phyloP scores from a whole-genome alignment of 2,329 filamentous ascomycete genomes.

The Trichophyton mentagrophytes region DNA sequence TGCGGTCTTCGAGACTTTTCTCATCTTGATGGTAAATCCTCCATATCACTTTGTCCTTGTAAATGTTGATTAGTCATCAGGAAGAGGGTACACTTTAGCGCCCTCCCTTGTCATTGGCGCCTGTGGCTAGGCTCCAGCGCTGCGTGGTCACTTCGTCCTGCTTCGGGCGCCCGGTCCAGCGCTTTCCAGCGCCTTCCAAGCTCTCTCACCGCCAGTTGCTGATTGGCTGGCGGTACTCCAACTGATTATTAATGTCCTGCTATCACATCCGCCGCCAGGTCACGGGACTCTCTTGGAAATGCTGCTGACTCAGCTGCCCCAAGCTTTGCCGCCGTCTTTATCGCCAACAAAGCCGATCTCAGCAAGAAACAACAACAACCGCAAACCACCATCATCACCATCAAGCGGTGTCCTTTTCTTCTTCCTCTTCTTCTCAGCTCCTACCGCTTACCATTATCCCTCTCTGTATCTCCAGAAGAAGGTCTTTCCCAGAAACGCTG shows the following conservation, averaged over 20 bases:
- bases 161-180: constrained; percentile 1
- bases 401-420: not conserved
- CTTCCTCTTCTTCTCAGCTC: constrained; percentile 7
- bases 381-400: not conserved
- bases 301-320: constrained; percentile 6
- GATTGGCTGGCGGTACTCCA: constrained; percentile 8
- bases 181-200: constrained; percentile 12
- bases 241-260: not conserved
- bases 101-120: not conserved
- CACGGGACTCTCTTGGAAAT: not conserved
- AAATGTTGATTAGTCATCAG: not conserved
- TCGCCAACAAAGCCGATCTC: constrained; percentile 3
- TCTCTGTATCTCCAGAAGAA: not conserved
- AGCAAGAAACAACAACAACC: constrained; percentile 1
- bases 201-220: not conserved
- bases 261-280: not conserved
- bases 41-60: not conserved
- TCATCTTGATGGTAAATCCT: not conserved
- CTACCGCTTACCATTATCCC: not conserved
- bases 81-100: not conserved
- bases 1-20: not conserved
- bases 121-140: constrained; percentile 3
- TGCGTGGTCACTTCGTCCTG: constrained; percentile 3
- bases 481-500: not conserved
- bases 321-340: not conserved